Conservation (phyloP, 2,329 filamentous ascomycete genomes). For the Pseudogymnoascus sp. region DNA sequence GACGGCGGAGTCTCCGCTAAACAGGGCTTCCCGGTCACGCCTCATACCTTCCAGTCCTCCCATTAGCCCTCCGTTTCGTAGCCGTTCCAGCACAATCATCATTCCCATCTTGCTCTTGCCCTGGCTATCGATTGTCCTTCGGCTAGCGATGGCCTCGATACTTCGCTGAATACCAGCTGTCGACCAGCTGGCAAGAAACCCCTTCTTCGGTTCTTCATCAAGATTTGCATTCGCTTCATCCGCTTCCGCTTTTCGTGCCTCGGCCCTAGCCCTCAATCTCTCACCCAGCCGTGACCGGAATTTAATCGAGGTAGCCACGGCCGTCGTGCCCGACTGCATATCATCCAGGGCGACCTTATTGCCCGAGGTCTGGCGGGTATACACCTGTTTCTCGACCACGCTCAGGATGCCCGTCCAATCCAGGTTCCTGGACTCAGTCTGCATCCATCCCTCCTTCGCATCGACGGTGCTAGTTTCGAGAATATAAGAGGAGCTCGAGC, state of each 20-base stretch:
- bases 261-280: constrained; percentile 35
- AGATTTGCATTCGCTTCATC: constrained; percentile 33
- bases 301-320: constrained; percentile 66
- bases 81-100: constrained; percentile 69
- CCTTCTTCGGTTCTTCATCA: constrained; percentile 41
- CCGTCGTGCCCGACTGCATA: constrained; percentile 40
- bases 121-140: constrained; percentile 69
- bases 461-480: constrained; percentile 75
- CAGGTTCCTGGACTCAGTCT: constrained; percentile 71
- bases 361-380: constrained; percentile 33
- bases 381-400: constrained; percentile 69
- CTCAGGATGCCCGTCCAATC: constrained; percentile 76
- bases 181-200: constrained; percentile 52
- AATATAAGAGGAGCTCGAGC: constrained; percentile 62
- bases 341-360: constrained; percentile 17
- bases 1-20: background rate
- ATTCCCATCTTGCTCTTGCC: constrained; percentile 78
- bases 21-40: constrained; percentile 40
- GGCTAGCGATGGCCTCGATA: constrained; percentile 71
- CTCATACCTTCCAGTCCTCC: constrained; percentile 66
- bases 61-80: constrained; percentile 59
- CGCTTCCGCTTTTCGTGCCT: constrained; percentile 31
- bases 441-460: constrained; percentile 74
- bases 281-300: constrained; percentile 67
- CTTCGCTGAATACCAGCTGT: constrained; percentile 67